Conservation (phyloP, 2,329 filamentous ascomycete genomes). For the Beauveria bassiana region DNA sequence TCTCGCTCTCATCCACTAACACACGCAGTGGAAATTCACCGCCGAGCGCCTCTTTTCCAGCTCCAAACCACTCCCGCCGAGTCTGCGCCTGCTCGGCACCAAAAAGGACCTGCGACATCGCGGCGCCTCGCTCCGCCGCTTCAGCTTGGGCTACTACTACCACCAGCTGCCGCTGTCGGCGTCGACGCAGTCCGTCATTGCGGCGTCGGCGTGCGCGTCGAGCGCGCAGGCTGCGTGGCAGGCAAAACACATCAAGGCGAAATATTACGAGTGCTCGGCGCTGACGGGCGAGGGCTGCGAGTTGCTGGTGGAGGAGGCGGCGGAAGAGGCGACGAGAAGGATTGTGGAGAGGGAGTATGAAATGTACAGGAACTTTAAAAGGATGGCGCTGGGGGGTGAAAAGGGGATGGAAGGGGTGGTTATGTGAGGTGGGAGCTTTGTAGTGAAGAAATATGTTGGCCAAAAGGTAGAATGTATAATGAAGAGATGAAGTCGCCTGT, state of each 20-base stretch:
- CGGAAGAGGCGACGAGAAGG: constrained; percentile 17
- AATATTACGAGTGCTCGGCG: constrained; percentile 30
- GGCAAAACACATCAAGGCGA: constrained; percentile 22
- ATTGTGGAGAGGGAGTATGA: constrained; percentile 13
- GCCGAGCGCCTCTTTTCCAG: constrained; percentile 21
- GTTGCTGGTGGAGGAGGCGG: constrained; percentile 21
- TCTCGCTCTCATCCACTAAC: background rate
- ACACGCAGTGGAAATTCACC: constrained; percentile 23
- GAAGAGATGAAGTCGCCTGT: background rate
- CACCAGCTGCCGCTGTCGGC: background rate
- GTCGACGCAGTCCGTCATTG: background rate
- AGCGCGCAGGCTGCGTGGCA: constrained; percentile 24
- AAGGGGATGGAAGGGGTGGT: background rate
- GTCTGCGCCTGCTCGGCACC: constrained; percentile 26
- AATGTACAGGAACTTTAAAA: background rate
- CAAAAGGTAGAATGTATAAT: background rate
- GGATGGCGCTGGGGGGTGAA: background rate
- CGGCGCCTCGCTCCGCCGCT: background rate
- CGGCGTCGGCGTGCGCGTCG: background rate
- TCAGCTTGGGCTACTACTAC: constrained; percentile 7
- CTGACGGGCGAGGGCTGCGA: constrained; percentile 27
- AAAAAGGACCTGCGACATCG: constrained; percentile 20
- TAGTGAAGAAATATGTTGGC: background rate
- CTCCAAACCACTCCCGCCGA: constrained; percentile 15
- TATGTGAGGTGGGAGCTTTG: background rate